Evolutionary conservation across 1,139 yeast genomes (phyloP).

Genomic region (Suhomyces atakaporum): DNA sequence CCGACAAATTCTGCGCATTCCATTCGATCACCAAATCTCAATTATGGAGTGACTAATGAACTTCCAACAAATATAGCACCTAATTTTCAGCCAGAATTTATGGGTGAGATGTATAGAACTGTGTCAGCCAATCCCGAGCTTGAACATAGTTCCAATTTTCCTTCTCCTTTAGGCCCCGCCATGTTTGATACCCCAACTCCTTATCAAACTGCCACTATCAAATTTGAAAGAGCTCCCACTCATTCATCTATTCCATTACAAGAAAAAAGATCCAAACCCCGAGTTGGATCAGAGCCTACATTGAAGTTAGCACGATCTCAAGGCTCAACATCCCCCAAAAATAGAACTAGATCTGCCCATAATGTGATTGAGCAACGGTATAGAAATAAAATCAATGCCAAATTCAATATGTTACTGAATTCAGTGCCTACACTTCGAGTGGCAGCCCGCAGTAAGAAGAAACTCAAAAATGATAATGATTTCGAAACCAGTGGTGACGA

Average conservation of each 20-base stretch:
- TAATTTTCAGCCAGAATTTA: constrained; percentile 5
- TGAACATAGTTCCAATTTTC: constrained; percentile 3
- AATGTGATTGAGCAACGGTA: constrained; percentile 50
- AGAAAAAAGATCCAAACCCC: constrained; percentile 2
- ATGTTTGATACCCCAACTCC: constrained; percentile 5
- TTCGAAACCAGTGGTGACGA: constrained; percentile 18
- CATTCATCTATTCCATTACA: background rate
- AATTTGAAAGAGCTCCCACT: background rate
- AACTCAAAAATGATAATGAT: constrained; percentile 17
- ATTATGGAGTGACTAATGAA: background rate
- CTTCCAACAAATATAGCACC: constrained; percentile 4
- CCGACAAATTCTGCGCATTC: constrained; percentile 3
- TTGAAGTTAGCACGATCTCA: constrained; percentile 3
- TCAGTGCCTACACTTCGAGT: constrained; percentile 45
- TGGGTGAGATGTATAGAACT: constrained; percentile 8
- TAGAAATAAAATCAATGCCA: constrained; percentile 48
- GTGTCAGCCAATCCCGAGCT: constrained; percentile 7
- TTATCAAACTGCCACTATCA: background rate
- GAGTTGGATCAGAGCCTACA: constrained; percentile 11
- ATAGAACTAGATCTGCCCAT: constrained; percentile 37
- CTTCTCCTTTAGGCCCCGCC: constrained; percentile 4
- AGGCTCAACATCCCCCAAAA: constrained; percentile 4
- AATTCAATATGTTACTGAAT: constrained; percentile 42
- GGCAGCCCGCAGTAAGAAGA: constrained; percentile 26
- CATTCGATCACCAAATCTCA: constrained; percentile 1